Evolutionary conservation across 1,284 basidiomycete species (phyloP), one percentile per base, ranked within the genome.

Genomic region (Papiliotrema laurentii): DNA sequence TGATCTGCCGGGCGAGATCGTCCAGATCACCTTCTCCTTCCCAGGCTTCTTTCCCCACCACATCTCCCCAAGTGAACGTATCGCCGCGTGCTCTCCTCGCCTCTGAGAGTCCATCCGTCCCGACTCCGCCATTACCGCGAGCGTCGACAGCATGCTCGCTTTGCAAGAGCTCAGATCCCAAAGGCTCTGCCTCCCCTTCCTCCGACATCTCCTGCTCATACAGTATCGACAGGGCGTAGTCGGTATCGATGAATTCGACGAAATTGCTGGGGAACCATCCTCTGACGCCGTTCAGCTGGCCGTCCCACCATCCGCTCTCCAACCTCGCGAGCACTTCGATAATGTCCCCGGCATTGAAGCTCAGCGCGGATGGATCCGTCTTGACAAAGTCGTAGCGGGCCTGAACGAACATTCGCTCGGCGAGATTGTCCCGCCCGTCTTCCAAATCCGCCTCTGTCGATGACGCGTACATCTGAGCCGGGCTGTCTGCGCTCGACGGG

Each of bases 181-280:
- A 31, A 31, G 30, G 30, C 30, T 10, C 30, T 10, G 10, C 16
- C 10, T 9, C 10, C 9, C 30, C 30, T n/a, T n/a, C n/a, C n/a
- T n/a, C n/a, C n/a, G 36, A 11, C 11, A 21, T 11, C 11, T 13
- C 7, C 36, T 19, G 36, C 19, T 21, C 36, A 37, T 9, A 7
- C 19, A 11, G 19, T 37, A 19, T 19, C 10, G 13, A 14, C 39
- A 21, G 18, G 10, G 24, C 39, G 10, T 41, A 14, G 24, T 6
- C 16, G 16, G 21, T 24, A 6, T 38, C 35, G 53, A 96, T 83
- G 53, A 83, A 72, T 41, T 80, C 77, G 39, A 97, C 91, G 75
- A 94, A 97, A 77, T 97, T 98, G 58, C 87, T 91, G 13, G 94
- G 94, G 73, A 98, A 97, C 94, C 94, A 97, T 39, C 94, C 94